Percentiles rank a stretch among this genome's conserved stretches.
These are phyloP conservation scores for Phytopythium boreale DNA, from an alignment of 352 stramenopile genomes.

Conservation along the genomic window DNA sequence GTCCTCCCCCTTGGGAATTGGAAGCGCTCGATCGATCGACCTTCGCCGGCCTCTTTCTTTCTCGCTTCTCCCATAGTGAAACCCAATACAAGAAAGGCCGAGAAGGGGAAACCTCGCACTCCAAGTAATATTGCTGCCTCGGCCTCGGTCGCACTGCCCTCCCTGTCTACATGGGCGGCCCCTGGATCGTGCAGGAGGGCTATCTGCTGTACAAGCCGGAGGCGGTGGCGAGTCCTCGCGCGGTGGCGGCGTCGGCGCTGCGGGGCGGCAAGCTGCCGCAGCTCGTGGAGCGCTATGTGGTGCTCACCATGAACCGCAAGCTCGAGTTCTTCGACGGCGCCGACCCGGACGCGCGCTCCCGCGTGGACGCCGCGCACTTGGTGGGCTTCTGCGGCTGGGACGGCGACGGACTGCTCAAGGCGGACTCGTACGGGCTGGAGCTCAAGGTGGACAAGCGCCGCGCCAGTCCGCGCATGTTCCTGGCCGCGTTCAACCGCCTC, in stretches of 20 bases:
- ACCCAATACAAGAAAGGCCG: conserved; percentile 2
- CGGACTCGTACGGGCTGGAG: conserved; percentile 78
- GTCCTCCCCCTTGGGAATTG: not conserved
- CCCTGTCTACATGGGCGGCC: conserved; percentile 31
- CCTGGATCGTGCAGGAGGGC: conserved; percentile 61
- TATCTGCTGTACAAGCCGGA: conserved; percentile 45
- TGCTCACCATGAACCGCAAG: conserved; percentile 79
- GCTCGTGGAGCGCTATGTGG: conserved; percentile 60
- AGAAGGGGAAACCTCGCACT: not conserved
- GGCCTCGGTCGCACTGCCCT: not conserved
- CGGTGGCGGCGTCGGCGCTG: conserved; percentile 4
- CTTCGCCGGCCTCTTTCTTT: not conserved
- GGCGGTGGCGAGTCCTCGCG: conserved; percentile 9
- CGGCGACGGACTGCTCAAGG: conserved; percentile 60
- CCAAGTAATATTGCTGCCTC: no score
- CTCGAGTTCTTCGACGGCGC: conserved; percentile 66
- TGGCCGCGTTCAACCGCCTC: conserved; percentile 78
- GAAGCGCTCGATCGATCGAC: not conserved
- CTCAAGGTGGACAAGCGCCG: conserved; percentile 65
- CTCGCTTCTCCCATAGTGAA: not conserved
- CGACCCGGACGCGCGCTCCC: conserved; percentile 22
- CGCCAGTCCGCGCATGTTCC: conserved; percentile 41
- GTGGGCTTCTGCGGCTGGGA: conserved; percentile 78
- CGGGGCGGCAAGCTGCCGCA: conserved; percentile 4
- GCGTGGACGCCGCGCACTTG: conserved; percentile 48